Evolutionary conservation across 768 basidiomycete species (phyloP), one percentile per base, ranked within the genome.

Genomic region (Rickenella mellea): DNA sequence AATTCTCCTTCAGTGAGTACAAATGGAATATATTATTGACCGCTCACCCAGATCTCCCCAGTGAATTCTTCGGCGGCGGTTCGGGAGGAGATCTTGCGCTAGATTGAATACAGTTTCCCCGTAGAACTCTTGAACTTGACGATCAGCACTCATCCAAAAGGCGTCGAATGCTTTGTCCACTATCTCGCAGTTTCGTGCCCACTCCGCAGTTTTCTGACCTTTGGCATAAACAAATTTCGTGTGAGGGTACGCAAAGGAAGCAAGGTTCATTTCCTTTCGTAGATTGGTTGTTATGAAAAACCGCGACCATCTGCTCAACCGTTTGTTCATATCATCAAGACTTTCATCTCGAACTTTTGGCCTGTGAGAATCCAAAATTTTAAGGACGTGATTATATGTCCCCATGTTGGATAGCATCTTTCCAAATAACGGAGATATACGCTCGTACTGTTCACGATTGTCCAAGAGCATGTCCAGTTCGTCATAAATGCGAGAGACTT

Each of bases 171-270:
- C 27, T 12, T 30, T 11, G 21, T 41, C 40, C 7, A 41, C 40
- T 17, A n/a, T 25, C 29, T 41, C 40, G 40, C 40, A 41, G 5
- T 19, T 29, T 19, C 24, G 40, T 9, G 40, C 40, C 40, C 40
- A 41, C 24, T 26, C 9, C 19, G 5, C n/a, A n/a, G n/a, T n/a
- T n/a, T 41, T 41, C 5, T 26, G 40, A 5, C 40, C 40, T 11
- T 28, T 28, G 5, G 40, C 27, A 28, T 41, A 41, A 29, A 7
- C 6, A 19, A 37, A 41, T 19, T 25, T 15, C 7, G 14, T 15
- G 6, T 19, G 7, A 17, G 40, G 40, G 26, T 7, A 41, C 19
- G 27, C 29, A 22, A 6, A 9, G 19, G 24, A 12, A 17, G 27
- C 5, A 30, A 31, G 7, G 27, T n/a, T 30, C 8, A 7, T 12